A percentile compares a stretch with the other conserved stretches of the same genome.
Conservation (phyloP, 352 stramenopile species). For the Phytophthora pluvialis region DNA sequence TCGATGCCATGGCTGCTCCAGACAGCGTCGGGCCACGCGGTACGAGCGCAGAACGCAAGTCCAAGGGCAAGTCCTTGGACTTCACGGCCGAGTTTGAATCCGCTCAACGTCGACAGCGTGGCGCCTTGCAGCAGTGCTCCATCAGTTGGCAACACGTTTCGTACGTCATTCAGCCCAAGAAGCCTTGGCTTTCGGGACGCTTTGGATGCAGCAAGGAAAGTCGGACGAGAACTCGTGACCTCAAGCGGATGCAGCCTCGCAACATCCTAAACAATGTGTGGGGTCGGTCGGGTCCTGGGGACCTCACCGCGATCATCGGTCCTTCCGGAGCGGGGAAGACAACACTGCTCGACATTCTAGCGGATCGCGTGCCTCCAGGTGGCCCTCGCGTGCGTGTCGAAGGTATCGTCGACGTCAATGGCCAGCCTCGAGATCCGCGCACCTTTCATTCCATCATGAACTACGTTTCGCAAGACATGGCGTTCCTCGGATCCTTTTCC, state of each 20-base stretch:
- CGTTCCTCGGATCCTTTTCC: constrained; percentile 70
- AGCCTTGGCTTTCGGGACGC: constrained; percentile 15
- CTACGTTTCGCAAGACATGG: constrained; percentile 71
- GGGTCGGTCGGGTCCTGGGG: constrained; percentile 58
- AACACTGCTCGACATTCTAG: constrained; percentile 70
- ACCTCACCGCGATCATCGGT: constrained; percentile 75
- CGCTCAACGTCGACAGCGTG: constrained; percentile 24
- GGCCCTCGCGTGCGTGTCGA: constrained; percentile 40
- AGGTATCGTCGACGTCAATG: constrained; percentile 63
- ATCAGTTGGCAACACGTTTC: constrained; percentile 69
- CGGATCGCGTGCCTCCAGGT: constrained; percentile 40
- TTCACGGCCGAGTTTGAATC: constrained; percentile 25
- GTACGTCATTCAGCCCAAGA: constrained; percentile 50
- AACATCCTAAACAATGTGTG: constrained; percentile 67
- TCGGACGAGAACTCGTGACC: background rate
- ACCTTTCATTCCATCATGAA: constrained; percentile 58
- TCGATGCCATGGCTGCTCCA: background rate
- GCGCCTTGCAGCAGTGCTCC: constrained; percentile 40
- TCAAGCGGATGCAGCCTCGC: constrained; percentile 8
- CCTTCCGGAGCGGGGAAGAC: constrained; percentile 72
- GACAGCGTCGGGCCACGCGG: background rate
- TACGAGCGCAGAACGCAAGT: constrained; percentile 11
- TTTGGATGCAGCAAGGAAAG: constrained; percentile 1
- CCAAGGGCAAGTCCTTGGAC: constrained; percentile 26
- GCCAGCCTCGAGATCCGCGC: constrained; percentile 38